A percentile compares a stretch with the other conserved stretches of the same genome.
These are phyloP conservation scores for Lasiodiplodia hormozganensis DNA, from an alignment of 2,329 filamentous ascomycete genomes.

Conservation along the genomic window DNA sequence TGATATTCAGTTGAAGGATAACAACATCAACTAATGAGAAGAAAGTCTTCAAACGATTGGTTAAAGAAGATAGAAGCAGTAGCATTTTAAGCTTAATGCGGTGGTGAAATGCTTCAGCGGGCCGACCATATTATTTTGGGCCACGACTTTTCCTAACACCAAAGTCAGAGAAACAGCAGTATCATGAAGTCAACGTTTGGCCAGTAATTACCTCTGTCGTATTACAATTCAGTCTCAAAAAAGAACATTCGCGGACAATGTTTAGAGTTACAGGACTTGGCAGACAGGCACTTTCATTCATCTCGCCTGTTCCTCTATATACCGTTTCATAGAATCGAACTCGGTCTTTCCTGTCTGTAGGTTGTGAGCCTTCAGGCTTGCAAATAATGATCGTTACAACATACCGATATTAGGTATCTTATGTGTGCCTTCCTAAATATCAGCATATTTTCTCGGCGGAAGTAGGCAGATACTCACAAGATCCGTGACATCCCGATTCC, in stretches of 20 bases:
- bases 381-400: conserved; percentile 14
- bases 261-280: not conserved
- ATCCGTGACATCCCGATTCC: conserved; percentile 54
- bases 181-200: not conserved
- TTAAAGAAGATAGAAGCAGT: not conserved
- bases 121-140: not conserved
- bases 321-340: conserved; percentile 56
- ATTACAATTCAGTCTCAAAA: not conserved
- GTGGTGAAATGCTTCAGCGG: not conserved
- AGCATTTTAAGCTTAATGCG: not conserved
- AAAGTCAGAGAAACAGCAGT: not conserved
- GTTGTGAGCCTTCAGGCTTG: not conserved
- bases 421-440: conserved; percentile 49
- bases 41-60: not conserved
- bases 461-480: conserved; percentile 45
- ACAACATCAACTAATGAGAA: no score
- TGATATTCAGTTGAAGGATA: no score
- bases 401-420: conserved; percentile 56
- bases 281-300: not conserved
- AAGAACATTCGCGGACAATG: not conserved
- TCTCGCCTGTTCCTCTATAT: conserved; percentile 45
- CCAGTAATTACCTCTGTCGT: not conserved
- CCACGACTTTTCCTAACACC: not conserved
- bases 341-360: conserved; percentile 56
- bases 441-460: conserved; percentile 27